Evolutionary conservation across 108 stramenopile species (phyloP), one percentile per base, ranked within the genome.

Genomic region (Discostella stelligeroides): DNA sequence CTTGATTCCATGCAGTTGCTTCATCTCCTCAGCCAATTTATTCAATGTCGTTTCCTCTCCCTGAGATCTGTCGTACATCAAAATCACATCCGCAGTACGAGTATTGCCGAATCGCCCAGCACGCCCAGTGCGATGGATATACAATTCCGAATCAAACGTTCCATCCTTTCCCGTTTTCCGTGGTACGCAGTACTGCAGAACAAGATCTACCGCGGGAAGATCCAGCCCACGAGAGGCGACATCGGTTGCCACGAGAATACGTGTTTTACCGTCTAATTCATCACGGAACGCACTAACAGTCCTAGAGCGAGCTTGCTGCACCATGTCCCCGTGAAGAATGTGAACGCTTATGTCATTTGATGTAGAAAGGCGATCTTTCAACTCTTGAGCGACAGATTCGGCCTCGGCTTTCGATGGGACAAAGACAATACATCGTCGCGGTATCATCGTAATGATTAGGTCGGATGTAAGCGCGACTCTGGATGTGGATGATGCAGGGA

Each of bases 41-140:
- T 20, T 42, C 18, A 85, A 49, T n/a, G 70, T 63, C n/a, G 20
- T 59, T 20, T 34, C 66, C 63, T 81, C 83, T 43, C 80, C 83
- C 37, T 50, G 64, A 23, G 37, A 49, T 18, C 71, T 63, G 55
- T 82, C 82, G 53, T 75, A 80, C 13, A 76, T 65, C 27, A 77
- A 29, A 20, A 82, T 71, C 2, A 73, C 73, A 47, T 85, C 78
- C 12, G 83, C 81, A 21, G 47, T 62, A 50, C 65, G 69, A 43
- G 65, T 64, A 55, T 27, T 72, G 15, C 76, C 71, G 40, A 80
- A 80, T 60, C 84, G 68, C 21, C 80, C 84, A 21, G 78, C 75
- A 29, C 84, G 72, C 10, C 84, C 84, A 1, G 79, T 66, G 4
- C 84, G 73, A 50, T 85, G 84, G n/a, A 76, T 82, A 51, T 82